Base-by-base conservation (phyloP, 495 filamentous ascomycete species). In the Echria macrotheca region DNA sequence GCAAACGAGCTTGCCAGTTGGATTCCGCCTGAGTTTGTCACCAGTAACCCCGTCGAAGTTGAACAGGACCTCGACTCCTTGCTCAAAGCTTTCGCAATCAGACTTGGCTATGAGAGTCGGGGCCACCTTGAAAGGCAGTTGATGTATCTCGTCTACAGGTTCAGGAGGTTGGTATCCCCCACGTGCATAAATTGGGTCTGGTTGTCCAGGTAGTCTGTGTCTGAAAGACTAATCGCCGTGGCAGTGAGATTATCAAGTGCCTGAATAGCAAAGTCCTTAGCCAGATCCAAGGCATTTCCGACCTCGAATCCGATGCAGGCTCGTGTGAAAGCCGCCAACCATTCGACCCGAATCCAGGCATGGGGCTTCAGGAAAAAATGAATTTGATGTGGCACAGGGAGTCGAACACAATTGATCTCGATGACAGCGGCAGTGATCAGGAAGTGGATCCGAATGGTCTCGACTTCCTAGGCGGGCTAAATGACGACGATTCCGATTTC, bases 91-190 rank as follows among this genome's bases (percentile, higher is more conserved):
- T 37, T 37, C 14, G 35, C 35, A 5, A 14, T 37, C 14, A 7
- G 35, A 9, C 15, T 37, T 10, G 14, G 35, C 15, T 14, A 37
- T 5, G 35, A 37, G 35, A 17, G 15, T 17, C 5, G 8, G 8
- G 8, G 5, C 8, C 15, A 5, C 5, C 35, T 7, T 9, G 22
- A 44, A 24, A 21, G 40, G 17, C 40, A 44, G 10, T 26, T 44
- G 23, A 44, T 44, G 40, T 44, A 44, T 44, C 4, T 44, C 14
- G 40, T 28, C 17, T 28, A 44, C 15, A 5, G 24, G 23, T 44
- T 44, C 22, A 25, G 24, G 7, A 44, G 40, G 40, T 44, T 7
- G 7, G 40, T 44, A 9, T 9, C 7, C 8, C 35, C 8, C 8
- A 37, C 35, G 8, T 37, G 28, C n/a, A 28, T 8, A 11, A 3